Percentiles rank a stretch among this genome's conserved stretches.
These are phyloP conservation scores for Flammula alnicola DNA, from an alignment of 1,284 basidiomycete species.

Conservation along the genomic window DNA sequence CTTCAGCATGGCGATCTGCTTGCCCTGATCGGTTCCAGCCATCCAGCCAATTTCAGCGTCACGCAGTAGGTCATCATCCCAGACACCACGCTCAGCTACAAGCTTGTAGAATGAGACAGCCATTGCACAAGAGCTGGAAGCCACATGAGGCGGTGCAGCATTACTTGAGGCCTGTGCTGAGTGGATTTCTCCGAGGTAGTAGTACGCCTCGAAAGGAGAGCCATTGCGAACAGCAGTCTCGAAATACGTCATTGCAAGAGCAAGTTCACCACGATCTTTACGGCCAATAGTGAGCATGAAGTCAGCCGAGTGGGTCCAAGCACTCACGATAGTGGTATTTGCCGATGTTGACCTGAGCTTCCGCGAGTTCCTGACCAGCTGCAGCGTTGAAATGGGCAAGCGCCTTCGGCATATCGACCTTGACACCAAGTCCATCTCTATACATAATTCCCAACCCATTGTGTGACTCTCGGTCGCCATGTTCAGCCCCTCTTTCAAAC, in stretches of 20 bases:
- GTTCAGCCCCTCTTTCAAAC: conserved; percentile 87
- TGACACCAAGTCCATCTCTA: conserved; percentile 81
- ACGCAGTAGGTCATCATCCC: conserved; percentile 83
- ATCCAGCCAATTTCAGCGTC: conserved; percentile 86
- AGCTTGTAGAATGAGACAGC: conserved; percentile 91
- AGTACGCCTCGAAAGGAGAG: conserved; percentile 91
- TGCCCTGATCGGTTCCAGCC: conserved; percentile 67
- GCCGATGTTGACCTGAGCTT: conserved; percentile 90
- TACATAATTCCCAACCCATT: conserved; percentile 93
- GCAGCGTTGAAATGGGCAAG: conserved; percentile 77
- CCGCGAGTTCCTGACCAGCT: conserved; percentile 83
- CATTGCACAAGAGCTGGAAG: conserved; percentile 77
- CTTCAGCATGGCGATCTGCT: conserved; percentile 80
- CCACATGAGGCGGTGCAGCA: conserved; percentile 48
- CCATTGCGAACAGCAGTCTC: conserved; percentile 84
- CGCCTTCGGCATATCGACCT: conserved; percentile 71
- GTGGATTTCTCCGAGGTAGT: conserved; percentile 86
- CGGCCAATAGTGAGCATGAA: conserved; percentile 2
- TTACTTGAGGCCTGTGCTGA: conserved; percentile 56
- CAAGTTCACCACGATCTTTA: conserved; percentile 66
- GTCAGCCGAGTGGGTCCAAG: background rate
- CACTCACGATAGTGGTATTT: conserved; percentile 82
- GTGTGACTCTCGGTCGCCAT: conserved; percentile 85
- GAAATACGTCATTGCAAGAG: conserved; percentile 72
- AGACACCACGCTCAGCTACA: conserved; percentile 86